These are phyloP conservation scores for Neobulgaria alba DNA, from an alignment of 2,329 filamentous ascomycete species.

Conservation along the genomic window DNA sequence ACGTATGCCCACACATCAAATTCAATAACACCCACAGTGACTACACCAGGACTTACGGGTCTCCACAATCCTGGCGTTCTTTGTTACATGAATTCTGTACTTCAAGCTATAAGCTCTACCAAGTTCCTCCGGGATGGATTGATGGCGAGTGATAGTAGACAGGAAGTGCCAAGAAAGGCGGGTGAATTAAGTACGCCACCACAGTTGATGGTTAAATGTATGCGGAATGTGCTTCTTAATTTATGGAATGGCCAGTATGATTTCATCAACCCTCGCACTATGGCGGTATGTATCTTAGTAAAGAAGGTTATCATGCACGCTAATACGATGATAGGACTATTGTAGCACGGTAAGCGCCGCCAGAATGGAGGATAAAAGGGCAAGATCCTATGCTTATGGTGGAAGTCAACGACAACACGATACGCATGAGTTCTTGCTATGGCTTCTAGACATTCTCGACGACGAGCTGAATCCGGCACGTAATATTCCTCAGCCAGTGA, in stretches of 20 bases:
- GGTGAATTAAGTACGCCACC: constrained; percentile 45
- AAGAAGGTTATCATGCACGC: constrained; percentile 5
- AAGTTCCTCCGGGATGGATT: constrained; percentile 57
- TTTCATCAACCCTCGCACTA: constrained; percentile 42
- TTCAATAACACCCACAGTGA: constrained; percentile 31
- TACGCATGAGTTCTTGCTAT: constrained; percentile 80
- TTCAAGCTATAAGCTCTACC: constrained; percentile 77
- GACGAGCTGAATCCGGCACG: constrained; percentile 74
- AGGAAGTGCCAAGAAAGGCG: constrained; percentile 51
- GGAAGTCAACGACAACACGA: constrained; percentile 71
- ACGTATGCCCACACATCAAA: constrained; percentile 29
- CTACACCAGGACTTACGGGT: constrained; percentile 57
- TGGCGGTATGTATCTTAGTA: constrained; percentile 41
- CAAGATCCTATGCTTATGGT: constrained; percentile 44
- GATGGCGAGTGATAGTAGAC: constrained; percentile 41
- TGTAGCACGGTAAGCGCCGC: constrained; percentile 1
- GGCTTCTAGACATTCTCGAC: constrained; percentile 71
- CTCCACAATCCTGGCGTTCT: constrained; percentile 73
- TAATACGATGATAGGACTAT: neutral
- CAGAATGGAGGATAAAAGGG: neutral
- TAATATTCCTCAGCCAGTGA: constrained; percentile 34
- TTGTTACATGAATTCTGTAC: constrained; percentile 87
- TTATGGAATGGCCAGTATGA: constrained; percentile 28
- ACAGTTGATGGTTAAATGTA: constrained; percentile 50
- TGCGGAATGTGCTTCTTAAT: constrained; percentile 47